phyloP scores from a whole-genome alignment of 208 protist species.

The Leishmania mexicana region DNA sequence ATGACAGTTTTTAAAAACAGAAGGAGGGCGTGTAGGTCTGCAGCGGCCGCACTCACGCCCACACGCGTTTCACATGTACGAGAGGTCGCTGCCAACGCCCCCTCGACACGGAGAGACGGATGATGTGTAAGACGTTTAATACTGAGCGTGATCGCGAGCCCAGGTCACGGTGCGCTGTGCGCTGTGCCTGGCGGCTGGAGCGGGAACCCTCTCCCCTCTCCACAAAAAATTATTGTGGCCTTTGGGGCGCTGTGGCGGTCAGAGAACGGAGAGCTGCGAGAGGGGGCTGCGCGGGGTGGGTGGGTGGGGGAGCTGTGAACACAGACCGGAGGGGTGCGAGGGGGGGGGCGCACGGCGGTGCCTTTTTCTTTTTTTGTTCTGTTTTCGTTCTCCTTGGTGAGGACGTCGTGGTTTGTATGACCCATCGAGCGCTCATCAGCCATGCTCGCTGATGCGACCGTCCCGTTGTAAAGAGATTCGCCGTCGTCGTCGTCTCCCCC shows the following conservation, averaged over 20 bases:
- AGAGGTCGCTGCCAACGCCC: background rate
- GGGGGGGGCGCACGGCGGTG: too few relatives aligned
- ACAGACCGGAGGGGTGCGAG: background rate
- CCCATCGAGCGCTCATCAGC: background rate
- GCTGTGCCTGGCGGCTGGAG: background rate
- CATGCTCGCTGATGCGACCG: background rate
- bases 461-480: background rate
- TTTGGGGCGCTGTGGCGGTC: background rate
- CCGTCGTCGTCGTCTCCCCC: too few relatives aligned
- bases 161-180: background rate
- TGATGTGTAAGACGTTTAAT: background rate
- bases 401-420: background rate
- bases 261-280: background rate
- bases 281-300: background rate
- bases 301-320: background rate
- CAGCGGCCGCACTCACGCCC: background rate
- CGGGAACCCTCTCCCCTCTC: too few relatives aligned
- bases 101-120: background rate
- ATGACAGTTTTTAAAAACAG: conserved; percentile 42
- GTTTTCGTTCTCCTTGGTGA: background rate
- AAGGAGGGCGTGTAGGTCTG: background rate
- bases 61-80: background rate
- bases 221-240: background rate
- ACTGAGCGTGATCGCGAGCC: background rate
- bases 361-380: too few relatives aligned